phyloP scores from a whole-genome alignment of 176 grass and related monocot genomes.

The Oryza punctata region DNA sequence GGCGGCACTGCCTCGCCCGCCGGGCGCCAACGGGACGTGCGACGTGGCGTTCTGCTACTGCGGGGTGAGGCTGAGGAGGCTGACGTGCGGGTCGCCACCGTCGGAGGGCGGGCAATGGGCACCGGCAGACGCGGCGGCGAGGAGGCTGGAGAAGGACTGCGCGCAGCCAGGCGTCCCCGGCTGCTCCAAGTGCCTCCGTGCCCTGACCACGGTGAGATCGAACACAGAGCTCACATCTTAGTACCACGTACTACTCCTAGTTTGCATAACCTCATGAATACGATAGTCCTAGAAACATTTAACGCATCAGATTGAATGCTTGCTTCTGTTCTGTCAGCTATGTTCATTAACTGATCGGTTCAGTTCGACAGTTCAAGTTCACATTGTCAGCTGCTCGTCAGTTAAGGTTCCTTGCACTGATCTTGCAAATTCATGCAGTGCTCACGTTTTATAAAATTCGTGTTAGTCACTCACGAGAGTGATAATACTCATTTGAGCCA shows the following conservation, averaged over 20 bases:
- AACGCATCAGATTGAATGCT: background rate
- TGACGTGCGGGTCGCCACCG: conserved; percentile 47
- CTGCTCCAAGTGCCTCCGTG: conserved; percentile 75
- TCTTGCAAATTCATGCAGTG: background rate
- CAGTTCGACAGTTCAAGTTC: background rate
- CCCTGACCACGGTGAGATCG: conserved; percentile 66
- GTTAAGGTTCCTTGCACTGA: background rate
- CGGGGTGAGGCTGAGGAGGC: conserved; percentile 65
- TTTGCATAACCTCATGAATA: background rate
- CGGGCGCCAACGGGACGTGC: conserved; percentile 67
- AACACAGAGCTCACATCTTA: background rate
- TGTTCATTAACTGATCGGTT: background rate
- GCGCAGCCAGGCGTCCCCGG: conserved; percentile 47
- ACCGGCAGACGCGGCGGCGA: conserved; percentile 29
- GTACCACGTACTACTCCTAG: background rate
- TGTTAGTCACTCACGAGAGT: background rate
- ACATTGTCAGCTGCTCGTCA: background rate
- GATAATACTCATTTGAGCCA: background rate
- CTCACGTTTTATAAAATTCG: no score
- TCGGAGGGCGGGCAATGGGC: conserved; percentile 44
- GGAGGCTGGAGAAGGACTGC: conserved; percentile 60
- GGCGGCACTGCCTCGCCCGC: conserved; percentile 46
- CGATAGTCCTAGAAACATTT: background rate
- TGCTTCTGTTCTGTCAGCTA: background rate
- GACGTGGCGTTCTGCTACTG: conserved; percentile 85